These are phyloP conservation scores for Artemisia tridentata DNA, from an alignment of 129 eudicot species.

Conservation along the genomic window DNA sequence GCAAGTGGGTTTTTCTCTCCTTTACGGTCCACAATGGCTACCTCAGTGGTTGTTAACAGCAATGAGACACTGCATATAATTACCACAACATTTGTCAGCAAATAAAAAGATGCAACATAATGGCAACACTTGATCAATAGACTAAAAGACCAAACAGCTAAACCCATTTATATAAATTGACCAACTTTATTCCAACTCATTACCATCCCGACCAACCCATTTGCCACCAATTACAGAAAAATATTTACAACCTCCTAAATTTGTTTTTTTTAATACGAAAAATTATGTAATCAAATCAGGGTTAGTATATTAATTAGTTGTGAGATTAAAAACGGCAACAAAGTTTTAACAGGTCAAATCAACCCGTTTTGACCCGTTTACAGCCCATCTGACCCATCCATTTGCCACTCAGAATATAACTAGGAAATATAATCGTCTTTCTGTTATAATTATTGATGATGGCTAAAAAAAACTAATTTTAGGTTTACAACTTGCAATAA, in stretches of 20 bases:
- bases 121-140: neutral
- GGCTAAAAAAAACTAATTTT: too few relatives aligned
- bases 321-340: neutral
- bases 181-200: too few relatives aligned
- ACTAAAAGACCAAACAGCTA: neutral
- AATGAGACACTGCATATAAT: conserved; percentile 59
- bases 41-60: conserved; percentile 78
- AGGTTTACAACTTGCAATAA: too few relatives aligned
- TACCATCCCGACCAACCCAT: too few relatives aligned
- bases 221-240: neutral
- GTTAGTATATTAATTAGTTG: neutral
- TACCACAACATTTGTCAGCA: neutral
- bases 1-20: conserved; percentile 73
- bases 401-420: too few relatives aligned
- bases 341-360: neutral
- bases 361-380: too few relatives aligned
- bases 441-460: too few relatives aligned
- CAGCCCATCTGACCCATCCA: too few relatives aligned
- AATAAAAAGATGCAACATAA: neutral
- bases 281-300: too few relatives aligned
- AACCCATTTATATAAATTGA: neutral
- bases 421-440: too few relatives aligned
- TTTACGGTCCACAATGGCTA: conserved; percentile 50
- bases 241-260: neutral
- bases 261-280: too few relatives aligned